Evolutionary conservation across 2,329 filamentous ascomycete species (phyloP), one percentile per base, ranked within the genome.

Genomic region (Lachnellula hyalina): DNA sequence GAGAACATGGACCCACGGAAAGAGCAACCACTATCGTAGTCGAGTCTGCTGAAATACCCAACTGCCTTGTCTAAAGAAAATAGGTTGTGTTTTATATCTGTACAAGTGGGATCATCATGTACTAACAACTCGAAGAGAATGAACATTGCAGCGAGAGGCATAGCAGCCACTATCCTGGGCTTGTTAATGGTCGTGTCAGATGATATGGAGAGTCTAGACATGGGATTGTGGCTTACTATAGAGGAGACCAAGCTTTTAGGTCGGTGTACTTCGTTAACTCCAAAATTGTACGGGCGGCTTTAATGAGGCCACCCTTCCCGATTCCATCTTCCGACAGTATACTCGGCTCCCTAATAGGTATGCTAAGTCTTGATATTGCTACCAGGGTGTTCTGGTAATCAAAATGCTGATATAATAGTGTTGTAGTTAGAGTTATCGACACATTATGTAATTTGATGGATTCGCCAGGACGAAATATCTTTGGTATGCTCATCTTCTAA

Each of bases 41-140:
- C 75, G 7, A 76, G 61, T 7, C 71, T 65, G 47, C 70, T 73
- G 45, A 77, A 77, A 56, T 76, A 72, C 1, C 72, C 74, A 7
- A 69, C 71, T 4, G 64, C 72, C 54, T 75, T 68, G 46, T 75
- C 74, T 9, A 77, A 64, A 0, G 74, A 63, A 2, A 70, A 65
- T 1, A 76, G 64, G 49, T 75, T 74, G 3, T 58, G 66, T 40
- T 51, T 63, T 0, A 68, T 73, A 35, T 74, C 71, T 0, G 64
- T 60, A 34, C 72, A 66, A 4, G 49, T 58, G 1, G 71, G 72
- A 32, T 32, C 28, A 41, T 73, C 67, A 54, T 73, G 71, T 5
- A 74, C 61, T 1, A 75, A 68, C 12, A 73, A 65, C 51, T 76
- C 73, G 47, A 75, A 75, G 1, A 76, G 59, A 8, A 74, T 69